A percentile compares a stretch with the other conserved stretches of the same genome.
These are phyloP conservation scores for Apiospora saccharicola DNA, from an alignment of 2,329 filamentous ascomycete genomes.

Conservation along the genomic window DNA sequence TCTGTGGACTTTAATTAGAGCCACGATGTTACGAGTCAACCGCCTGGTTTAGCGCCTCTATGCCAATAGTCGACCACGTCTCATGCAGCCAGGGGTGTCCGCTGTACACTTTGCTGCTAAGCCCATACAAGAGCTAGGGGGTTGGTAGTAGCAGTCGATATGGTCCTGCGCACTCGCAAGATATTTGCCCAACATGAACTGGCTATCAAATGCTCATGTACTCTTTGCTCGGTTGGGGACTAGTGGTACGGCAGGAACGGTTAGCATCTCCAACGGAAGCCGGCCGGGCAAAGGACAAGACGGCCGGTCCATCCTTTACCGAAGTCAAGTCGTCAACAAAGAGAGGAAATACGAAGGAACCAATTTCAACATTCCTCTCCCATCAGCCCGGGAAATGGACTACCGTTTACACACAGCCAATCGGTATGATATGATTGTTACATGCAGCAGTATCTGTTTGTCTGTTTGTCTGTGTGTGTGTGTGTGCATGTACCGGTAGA, in stretches of 20 bases:
- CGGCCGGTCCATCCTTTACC: constrained; percentile 6
- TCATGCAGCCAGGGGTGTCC: constrained; percentile 21
- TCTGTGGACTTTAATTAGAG: constrained; percentile 22
- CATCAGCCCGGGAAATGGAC: constrained; percentile 17
- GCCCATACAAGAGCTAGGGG: not conserved
- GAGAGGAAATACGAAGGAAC: not conserved
- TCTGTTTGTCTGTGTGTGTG: not conserved
- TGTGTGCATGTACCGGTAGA: not conserved
- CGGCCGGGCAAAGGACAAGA: constrained; percentile 3
- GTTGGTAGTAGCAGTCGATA: too few species aligned
- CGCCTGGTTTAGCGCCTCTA: constrained; percentile 20
- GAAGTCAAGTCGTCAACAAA: constrained; percentile 14
- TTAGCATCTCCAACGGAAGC: constrained; percentile 18
- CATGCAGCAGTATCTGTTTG: not conserved
- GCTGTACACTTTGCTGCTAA: not conserved
- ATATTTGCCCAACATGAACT: constrained; percentile 17
- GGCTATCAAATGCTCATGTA: not conserved
- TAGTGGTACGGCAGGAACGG: constrained; percentile 14
- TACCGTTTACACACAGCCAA: not conserved
- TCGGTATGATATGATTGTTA: not conserved
- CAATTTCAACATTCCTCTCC: not conserved
- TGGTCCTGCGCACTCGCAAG: not conserved
- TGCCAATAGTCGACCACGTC: constrained; percentile 24
- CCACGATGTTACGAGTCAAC: constrained; percentile 23
- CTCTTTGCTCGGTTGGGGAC: not conserved